Evolutionary conservation across 805 yeast genomes (phyloP), one percentile per base, ranked within the genome.

Genomic region (Sugiyamaella floridensis): DNA sequence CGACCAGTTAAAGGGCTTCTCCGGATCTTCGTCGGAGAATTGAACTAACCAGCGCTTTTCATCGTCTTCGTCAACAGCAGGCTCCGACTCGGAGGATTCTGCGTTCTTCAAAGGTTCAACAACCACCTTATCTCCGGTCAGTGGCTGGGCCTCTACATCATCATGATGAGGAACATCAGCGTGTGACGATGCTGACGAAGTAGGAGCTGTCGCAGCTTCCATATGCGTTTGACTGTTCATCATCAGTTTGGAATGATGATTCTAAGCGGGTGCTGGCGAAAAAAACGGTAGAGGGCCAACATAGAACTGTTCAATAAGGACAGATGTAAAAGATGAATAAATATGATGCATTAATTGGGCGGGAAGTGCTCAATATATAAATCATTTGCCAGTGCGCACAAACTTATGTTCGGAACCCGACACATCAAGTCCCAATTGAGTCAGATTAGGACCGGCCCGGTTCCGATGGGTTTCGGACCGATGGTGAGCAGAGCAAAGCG

Each of bases 1-100:
- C 0, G 80, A 71, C 83, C 85, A 81, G 59, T 81, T 80, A 29
- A 68, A 58, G 1, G 86, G 86, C 54, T 76, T 67, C 53, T 76
- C 81, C 0, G 81, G 77, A 60, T 80, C 85, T 56, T 80, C 83
- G 49, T 74, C 75, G 11, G 71, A 71, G 40, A 60, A 61, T 0
- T 62, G 42, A 2, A 60, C 62, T 12, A 57, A 50, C 37, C 37
- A 32, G 12, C 37, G 37, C 37, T 32, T 32, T 11, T 32, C 37
- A 14, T 32, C 37, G 37, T 32, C 37, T 3, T 32, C 37, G 37
- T 32, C 37, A 11, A 32, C n/a, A 32, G 9, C 10, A 10, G 37
- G 37, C 9, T 32, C n/a, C n/a, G n/a, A 22, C 26, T 22, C 26
- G 6, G 26, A 22, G 26, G 26, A 6, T 22, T 22, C 26, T 6